Evolutionary conservation across 2,329 filamentous ascomycete species (phyloP), one percentile per base, ranked within the genome.

Genomic region (Annulohypoxylon truncatum): DNA sequence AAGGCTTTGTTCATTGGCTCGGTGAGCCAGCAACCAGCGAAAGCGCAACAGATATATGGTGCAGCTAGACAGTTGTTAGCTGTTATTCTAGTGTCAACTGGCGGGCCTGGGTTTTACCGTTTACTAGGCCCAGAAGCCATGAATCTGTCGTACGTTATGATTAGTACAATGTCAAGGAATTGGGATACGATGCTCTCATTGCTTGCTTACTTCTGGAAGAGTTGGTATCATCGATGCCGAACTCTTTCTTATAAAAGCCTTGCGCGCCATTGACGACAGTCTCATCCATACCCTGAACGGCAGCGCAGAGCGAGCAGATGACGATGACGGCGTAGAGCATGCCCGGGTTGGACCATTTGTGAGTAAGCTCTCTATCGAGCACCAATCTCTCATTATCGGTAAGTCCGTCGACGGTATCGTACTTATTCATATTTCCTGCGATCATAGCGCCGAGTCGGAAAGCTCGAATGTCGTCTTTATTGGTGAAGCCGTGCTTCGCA

Each of bases 241-340:
- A 91, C 63, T 88, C 82, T 1, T 75, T 70, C 63, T 84, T 83
- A 75, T 90, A 92, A 76, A 90, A 90, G 22, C 87, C 82, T 69
- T 92, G 89, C 7, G 87, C 89, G 44, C 89, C 89, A 72, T 91
- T 91, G 69, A 91, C 87, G 26, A 90, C 89, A 0, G 88, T 90
- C 77, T 91, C 87, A 75, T 91, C 88, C 87, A 90, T 90, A 71
- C 89, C 90, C 73, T 92, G 90, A 0, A 92, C 90, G 22, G 89
- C 89, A 13, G 90, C 90, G 24, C 70, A 74, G 2, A 75, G 69
- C 3, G 69, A 78, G 74, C 70, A 77, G 78, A 82, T 81, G 12
- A 89, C 74, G 67, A 93, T 87, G 6, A 92, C 83, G 54, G 88
- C 82, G 76, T 91, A 92, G 51, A 92, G 82, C 75, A 86, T 85